Base-by-base conservation (phyloP, 768 basidiomycete species). In the Naganishia onofrii region DNA sequence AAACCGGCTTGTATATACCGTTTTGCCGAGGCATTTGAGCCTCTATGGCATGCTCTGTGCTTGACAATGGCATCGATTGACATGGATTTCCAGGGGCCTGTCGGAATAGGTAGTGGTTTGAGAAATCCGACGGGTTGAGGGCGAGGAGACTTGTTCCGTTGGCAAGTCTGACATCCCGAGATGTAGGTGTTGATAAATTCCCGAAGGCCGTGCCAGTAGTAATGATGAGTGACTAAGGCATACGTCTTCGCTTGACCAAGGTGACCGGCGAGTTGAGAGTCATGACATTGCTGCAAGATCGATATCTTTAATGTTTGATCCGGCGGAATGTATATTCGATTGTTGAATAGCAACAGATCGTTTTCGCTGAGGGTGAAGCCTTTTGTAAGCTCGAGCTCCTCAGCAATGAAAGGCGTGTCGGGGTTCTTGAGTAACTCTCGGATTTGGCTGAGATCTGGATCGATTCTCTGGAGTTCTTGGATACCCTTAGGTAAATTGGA, bases 161-260 rank as follows among this genome's bases (percentile, higher is more conserved):
- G 67, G 71, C 84, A 85, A 2, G 73, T 65, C 10, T 80, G 76
- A 69, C 84, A 85, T 3, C 82, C 72, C 2, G 72, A 48, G 26
- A 84, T 78, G 72, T 83, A 84, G 38, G 68, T 29, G 5, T 73
- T 54, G 31, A 84, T 72, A 58, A 75, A 77, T 82, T 72, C 71
- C 65, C 51, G 0, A 76, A 84, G 84, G 84, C 86, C 2, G n/a
- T n/a, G n/a, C n/a, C n/a, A n/a, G n/a, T 77, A 83, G 72, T 82
- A 85, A 51, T 84, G 76, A 5, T 79, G 75, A 0, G 46, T 53
- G 3, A 85, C 70, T 1, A 81, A 67, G 3, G 78, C 71, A 10
- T 76, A 65, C 0, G 84, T 85, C 17, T 75, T 75, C 2, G 68
- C 72, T 13, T 73, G 76, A 2, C 85, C 84, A 7, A 79, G 83